phyloP scores from a whole-genome alignment of 495 filamentous ascomycete genomes.

The Jackrogersella multiformis region DNA sequence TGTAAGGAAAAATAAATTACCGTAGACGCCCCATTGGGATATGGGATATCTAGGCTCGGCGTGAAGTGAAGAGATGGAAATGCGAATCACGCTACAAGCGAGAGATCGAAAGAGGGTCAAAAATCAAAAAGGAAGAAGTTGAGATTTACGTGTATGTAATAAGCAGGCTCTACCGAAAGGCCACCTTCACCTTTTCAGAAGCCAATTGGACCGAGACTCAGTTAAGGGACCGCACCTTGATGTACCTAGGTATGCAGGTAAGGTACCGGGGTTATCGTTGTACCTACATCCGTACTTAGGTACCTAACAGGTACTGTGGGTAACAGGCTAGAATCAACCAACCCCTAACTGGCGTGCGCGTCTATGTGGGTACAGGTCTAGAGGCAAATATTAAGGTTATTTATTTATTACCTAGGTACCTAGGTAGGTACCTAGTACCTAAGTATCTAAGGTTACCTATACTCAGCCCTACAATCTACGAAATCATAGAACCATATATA shows the following conservation, averaged over 20 bases:
- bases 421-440: too few species aligned
- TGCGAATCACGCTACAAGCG: conserved; percentile 13
- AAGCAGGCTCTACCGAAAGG: conserved; percentile 34
- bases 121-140: too few species aligned
- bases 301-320: too few species aligned
- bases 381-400: too few species aligned
- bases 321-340: neutral
- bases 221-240: neutral
- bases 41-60: conserved; percentile 14
- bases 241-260: neutral
- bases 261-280: neutral
- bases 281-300: too few species aligned
- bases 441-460: too few species aligned
- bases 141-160: conserved; percentile 12
- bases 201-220: conserved; percentile 31
- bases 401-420: too few species aligned
- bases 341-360: neutral
- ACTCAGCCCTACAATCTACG: too few species aligned
- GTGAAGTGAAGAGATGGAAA: conserved; percentile 29
- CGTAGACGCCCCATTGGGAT: conserved; percentile 41
- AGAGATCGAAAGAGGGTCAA: conserved; percentile 11
- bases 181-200: conserved; percentile 45
- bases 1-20: conserved; percentile 22
- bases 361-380: neutral
- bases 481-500: too few species aligned